These are phyloP conservation scores for Conticribra guillardii DNA, from an alignment of 108 stramenopile genomes.

Conservation along the genomic window DNA sequence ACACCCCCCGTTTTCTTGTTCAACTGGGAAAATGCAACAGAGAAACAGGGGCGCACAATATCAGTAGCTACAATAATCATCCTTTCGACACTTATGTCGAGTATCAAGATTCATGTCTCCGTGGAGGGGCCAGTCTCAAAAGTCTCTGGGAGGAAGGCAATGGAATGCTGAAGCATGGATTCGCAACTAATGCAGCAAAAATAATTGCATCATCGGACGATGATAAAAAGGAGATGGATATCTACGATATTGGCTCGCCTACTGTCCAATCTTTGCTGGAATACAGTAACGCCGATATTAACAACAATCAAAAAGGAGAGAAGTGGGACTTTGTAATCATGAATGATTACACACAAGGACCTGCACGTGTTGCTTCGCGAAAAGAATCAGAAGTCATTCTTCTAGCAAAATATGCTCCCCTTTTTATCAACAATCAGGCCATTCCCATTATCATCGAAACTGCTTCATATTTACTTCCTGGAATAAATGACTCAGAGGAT, in stretches of 20 bases:
- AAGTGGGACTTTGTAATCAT: constrained; percentile 72
- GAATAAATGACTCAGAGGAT: constrained; percentile 54
- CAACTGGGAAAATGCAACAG: constrained; percentile 30
- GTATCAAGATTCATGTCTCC: constrained; percentile 67
- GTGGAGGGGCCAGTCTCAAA: constrained; percentile 60
- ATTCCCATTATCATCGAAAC: constrained; percentile 64
- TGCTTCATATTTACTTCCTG: constrained; percentile 57
- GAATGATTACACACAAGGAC: constrained; percentile 82
- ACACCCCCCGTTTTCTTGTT: constrained; percentile 69
- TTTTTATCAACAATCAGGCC: constrained; percentile 28
- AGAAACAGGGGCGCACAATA: background rate
- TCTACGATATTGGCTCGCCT: constrained; percentile 72
- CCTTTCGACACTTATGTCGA: constrained; percentile 19
- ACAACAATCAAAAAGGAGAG: background rate
- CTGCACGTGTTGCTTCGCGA: constrained; percentile 51
- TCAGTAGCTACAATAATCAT: background rate
- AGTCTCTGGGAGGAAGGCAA: constrained; percentile 64
- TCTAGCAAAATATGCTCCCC: constrained; percentile 54
- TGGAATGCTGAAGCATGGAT: constrained; percentile 63
- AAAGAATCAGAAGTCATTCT: constrained; percentile 43
- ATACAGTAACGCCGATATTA: background rate
- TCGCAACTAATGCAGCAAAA: constrained; percentile 46
- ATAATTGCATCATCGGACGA: constrained; percentile 4
- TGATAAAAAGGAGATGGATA: constrained; percentile 6
- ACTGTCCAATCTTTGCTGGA: constrained; percentile 57